Base-by-base conservation (phyloP, 352 stramenopile species). In the Phytophthora europaea region DNA sequence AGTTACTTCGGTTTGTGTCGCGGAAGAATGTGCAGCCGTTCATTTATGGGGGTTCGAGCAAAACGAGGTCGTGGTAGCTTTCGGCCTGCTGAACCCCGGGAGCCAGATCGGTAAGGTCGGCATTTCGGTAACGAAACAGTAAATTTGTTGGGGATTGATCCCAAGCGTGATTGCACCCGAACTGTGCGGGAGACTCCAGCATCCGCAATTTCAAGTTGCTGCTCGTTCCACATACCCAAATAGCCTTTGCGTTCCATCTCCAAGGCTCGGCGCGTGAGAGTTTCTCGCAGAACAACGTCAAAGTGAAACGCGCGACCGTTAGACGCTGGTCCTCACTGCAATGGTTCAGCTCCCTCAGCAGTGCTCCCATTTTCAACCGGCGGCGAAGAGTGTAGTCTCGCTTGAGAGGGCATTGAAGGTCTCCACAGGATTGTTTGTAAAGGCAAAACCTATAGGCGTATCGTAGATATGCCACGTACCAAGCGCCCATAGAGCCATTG, bases 61-160 rank as follows among this genome's bases (percentile, higher is more conserved):
- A 3, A 65, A 75, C 2, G 26, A 64, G 5, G 62, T 79, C 0
- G 22, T 71, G 6, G 59, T 31, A 6, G 75, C 75, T 3, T 74
- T 82, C 53, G 55, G 61, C 20, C 69, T 56, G 16, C 48, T 81
- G 9, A 22, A 72, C 51, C 43, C 26, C 47, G 43, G 4, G 61
- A 82, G 47, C 8, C 43, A 51, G n/a, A 70, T 82, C 20, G 71
- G 75, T 2, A 76, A 81, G 28, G 53, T 81, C 33, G 69, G 71
- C 51, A 79, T 79, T 45, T 15, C 31, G 28, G 51, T 67, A 31
- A 59, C 59, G 43, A 20, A 61, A 31, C 55, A 50, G 18, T 1
- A 20, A n/a, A n/a, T n/a, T n/a, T n/a, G n/a, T n/a, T n/a, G n/a
- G n/a, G n/a, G n/a, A n/a, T n/a, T n/a, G n/a, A n/a, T n/a, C n/a